Base-by-base conservation (phyloP, 2,329 filamentous ascomycete genomes). In the Trichophyton verrucosum region DNA sequence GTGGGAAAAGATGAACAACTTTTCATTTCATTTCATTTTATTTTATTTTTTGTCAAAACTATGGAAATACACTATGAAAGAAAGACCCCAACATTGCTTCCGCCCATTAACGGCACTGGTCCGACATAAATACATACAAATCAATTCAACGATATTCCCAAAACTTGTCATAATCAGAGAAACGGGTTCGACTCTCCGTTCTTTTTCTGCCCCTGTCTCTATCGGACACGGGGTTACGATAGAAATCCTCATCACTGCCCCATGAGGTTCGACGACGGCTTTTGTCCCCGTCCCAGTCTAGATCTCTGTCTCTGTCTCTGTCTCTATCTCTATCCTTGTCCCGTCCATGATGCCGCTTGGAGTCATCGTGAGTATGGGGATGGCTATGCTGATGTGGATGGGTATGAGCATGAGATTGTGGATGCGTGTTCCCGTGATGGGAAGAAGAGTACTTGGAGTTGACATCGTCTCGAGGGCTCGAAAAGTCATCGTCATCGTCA, bases 211-310 rank as follows among this genome's bases (percentile, higher is more conserved):
- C 64, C 6, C 64, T 65, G 24, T 63, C 59, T 47, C 61, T 61
- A 46, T 68, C 69, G 33, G 61, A 15, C 8, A 27, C 36, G 2
- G 49, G 22, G 22, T 11, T 27, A 5, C 73, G 70, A 60, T 75
- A 75, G 66, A 74, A 75, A n/a, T 75, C 73, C 24, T 75, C 73
- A 17, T 72, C 72, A 47, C 61, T 67, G 27, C 63, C 66, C 61
- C 73, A 73, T 53, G 64, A 69, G 38, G 66, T 65, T 42, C 69
- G 67, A 15, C 66, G 62, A 13, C 64, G 60, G 49, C 69, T 33
- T 11, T 17, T 40, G 33, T 57, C 33, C 3, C 30, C n/a, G 13
- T 30, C 33, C 22, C 20, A 30, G 40, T 57, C 55, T 17, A 24
- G n/a, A 24, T 40, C 33, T 22, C 55, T 20, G 8, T 61, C 59